A percentile compares a stretch with the other conserved stretches of the same genome.
phyloP scores from a whole-genome alignment of 768 basidiomycete species.

The Suillus tomentosus region DNA sequence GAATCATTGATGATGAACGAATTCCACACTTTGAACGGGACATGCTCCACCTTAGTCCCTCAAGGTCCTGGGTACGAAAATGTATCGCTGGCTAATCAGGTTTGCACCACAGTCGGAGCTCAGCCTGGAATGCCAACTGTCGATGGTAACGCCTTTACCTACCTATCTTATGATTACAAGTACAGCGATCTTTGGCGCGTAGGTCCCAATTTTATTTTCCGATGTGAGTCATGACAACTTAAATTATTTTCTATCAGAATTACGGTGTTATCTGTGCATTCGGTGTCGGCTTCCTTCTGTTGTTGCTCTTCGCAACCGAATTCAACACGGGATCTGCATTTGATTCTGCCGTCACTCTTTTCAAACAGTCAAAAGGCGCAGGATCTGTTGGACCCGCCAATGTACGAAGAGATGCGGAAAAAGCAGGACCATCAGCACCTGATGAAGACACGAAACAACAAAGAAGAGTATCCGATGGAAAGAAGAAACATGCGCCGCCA shows the following conservation, averaged over 20 bases:
- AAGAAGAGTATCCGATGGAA: not conserved
- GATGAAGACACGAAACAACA: not conserved
- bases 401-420: slow-evolving; percentile 32
- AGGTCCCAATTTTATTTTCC: slow-evolving; percentile 16
- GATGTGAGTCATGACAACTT: not conserved
- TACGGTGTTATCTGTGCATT: slow-evolving; percentile 73
- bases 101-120: slow-evolving; percentile 73
- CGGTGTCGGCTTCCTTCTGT: slow-evolving; percentile 53
- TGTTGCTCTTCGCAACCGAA: slow-evolving; percentile 64
- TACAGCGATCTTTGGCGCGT: slow-evolving; percentile 53
- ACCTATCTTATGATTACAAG: slow-evolving; percentile 44
- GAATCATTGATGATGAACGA: slow-evolving; percentile 80
- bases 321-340: slow-evolving; percentile 40
- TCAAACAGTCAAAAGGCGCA: slow-evolving; percentile 54
- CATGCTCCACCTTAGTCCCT: slow-evolving; percentile 61
- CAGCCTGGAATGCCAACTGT: slow-evolving; percentile 61
- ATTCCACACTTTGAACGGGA: slow-evolving; percentile 68
- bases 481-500: slow-evolving; percentile 35
- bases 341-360: slow-evolving; percentile 53
- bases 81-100: slow-evolving; percentile 63
- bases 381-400: slow-evolving; percentile 24
- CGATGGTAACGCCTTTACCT: slow-evolving; percentile 58
- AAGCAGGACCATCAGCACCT: slow-evolving; percentile 20
- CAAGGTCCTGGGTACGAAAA: slow-evolving; percentile 63
- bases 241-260: slow-evolving; percentile 42